Evolutionary conservation across 371 early-diverging fungal species (phyloP).

Genomic region (Mortierella sp.): DNA sequence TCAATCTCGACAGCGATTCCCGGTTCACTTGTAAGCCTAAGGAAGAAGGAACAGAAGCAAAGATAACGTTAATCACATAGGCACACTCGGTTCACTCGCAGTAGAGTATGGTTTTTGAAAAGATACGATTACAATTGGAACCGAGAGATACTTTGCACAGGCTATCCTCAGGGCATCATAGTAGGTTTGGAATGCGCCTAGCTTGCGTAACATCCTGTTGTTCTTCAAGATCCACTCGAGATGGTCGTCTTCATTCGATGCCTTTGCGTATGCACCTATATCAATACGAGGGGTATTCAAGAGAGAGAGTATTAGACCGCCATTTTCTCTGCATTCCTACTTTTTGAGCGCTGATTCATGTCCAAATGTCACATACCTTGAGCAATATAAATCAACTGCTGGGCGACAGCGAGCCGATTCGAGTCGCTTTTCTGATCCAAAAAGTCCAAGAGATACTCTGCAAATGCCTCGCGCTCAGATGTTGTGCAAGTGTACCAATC

Average conservation of each 20-base stretch:
- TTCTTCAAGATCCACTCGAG: constrained; percentile 59
- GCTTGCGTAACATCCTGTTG: constrained; percentile 51
- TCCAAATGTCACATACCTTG: constrained; percentile 58
- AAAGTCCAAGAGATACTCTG: constrained; percentile 62
- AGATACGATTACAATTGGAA: neutral
- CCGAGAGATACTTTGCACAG: constrained; percentile 39
- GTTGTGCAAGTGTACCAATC: constrained; percentile 45
- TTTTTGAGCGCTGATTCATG: too few species aligned
- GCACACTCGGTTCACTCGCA: too few species aligned
- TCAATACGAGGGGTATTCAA: too few species aligned
- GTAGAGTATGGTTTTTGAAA: too few species aligned
- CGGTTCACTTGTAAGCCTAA: constrained; percentile 37
- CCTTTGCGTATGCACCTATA: constrained; percentile 34
- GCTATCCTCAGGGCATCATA: constrained; percentile 48
- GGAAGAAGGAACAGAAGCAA: neutral
- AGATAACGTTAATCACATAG: neutral
- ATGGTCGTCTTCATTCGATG: constrained; percentile 55
- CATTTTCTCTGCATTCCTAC: too few species aligned
- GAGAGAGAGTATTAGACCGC: neutral
- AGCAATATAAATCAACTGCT: constrained; percentile 66
- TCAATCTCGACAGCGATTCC: constrained; percentile 33
- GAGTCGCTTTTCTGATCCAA: constrained; percentile 62
- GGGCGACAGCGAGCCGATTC: constrained; percentile 58
- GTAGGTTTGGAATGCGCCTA: constrained; percentile 42
- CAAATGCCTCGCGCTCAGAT: constrained; percentile 50